These are phyloP conservation scores for Nadsonia starkeyi-henricii DNA, from an alignment of 1,139 yeast species.

Conservation along the genomic window DNA sequence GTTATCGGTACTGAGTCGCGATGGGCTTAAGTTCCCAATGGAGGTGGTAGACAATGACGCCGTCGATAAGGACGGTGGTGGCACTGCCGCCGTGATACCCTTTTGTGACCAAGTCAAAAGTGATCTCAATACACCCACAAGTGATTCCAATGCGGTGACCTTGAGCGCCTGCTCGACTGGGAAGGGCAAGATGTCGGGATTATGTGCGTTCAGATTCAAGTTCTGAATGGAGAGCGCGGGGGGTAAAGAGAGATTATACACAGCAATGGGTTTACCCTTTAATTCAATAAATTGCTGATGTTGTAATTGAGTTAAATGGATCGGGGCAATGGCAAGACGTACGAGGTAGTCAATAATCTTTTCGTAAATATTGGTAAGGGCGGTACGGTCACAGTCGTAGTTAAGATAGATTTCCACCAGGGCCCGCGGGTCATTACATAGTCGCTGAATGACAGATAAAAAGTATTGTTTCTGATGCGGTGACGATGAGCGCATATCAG, in stretches of 20 bases:
- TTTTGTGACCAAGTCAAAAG: conserved; percentile 81
- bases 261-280: conserved; percentile 47
- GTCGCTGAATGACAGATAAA: conserved; percentile 58
- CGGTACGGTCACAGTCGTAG: conserved; percentile 76
- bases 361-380: conserved; percentile 78
- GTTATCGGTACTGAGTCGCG: not conserved
- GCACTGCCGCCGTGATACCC: conserved; percentile 38
- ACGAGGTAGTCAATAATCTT: conserved; percentile 66
- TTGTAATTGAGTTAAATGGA: conserved; percentile 60
- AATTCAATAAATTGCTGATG: conserved; percentile 52
- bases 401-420: conserved; percentile 85
- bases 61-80: conserved; percentile 6
- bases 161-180: conserved; percentile 62
- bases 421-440: conserved; percentile 81
- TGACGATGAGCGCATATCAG: conserved; percentile 84
- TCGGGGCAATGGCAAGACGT: conserved; percentile 53
- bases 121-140: conserved; percentile 73
- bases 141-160: conserved; percentile 63
- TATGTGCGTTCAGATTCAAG: conserved; percentile 31
- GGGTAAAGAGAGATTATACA: conserved; percentile 57
- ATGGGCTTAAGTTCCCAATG: conserved; percentile 4
- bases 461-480: conserved; percentile 85
- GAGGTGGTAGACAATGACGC: conserved; percentile 10
- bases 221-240: conserved; percentile 67
- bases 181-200: conserved; percentile 36